Conservation (phyloP, 2,329 filamentous ascomycete species). For the Fusarium sarcochroum region DNA sequence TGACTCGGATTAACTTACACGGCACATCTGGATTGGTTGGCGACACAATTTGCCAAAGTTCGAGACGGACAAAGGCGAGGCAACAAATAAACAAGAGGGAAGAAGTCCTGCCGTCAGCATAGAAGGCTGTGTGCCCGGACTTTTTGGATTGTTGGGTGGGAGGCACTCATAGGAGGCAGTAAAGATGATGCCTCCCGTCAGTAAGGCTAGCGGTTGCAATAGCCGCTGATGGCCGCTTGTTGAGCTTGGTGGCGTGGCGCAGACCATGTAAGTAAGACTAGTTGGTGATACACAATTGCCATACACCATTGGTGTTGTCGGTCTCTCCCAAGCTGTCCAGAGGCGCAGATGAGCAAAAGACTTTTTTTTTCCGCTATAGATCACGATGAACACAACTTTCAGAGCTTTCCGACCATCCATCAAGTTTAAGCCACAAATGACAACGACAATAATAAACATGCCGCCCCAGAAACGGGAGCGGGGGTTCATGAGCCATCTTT, state of each 20-base stretch:
- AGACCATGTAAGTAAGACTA: conserved; percentile 10
- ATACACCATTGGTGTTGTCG: conserved; percentile 13
- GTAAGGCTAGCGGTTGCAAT: conserved; percentile 15
- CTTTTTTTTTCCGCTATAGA: conserved; percentile 7
- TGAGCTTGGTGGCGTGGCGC: conserved; percentile 24
- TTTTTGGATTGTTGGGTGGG: conserved; percentile 5
- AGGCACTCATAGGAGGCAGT: conserved; percentile 16
- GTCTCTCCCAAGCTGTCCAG: conserved; percentile 3
- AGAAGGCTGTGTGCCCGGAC: conserved; percentile 10
- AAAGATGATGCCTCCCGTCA: conserved; percentile 6
- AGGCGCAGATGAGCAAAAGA: not conserved
- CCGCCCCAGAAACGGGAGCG: conserved; percentile 25
- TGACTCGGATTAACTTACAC: conserved; percentile 17
- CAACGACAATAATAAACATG: conserved; percentile 31
- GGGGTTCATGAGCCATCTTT: conserved; percentile 15
- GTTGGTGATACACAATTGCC: conserved; percentile 9
- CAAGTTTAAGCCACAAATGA: conserved; percentile 25
- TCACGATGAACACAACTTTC: not conserved
- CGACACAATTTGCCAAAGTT: conserved; percentile 4
- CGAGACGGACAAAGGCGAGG: conserved; percentile 11
- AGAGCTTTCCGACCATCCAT: conserved; percentile 15
- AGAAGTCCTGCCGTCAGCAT: conserved; percentile 11
- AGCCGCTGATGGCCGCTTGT: conserved; percentile 12
- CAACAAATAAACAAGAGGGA: not conserved
- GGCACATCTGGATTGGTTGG: not conserved